phyloP scores from a whole-genome alignment of 495 filamentous ascomycete species.

The Penicillium odoratum region DNA sequence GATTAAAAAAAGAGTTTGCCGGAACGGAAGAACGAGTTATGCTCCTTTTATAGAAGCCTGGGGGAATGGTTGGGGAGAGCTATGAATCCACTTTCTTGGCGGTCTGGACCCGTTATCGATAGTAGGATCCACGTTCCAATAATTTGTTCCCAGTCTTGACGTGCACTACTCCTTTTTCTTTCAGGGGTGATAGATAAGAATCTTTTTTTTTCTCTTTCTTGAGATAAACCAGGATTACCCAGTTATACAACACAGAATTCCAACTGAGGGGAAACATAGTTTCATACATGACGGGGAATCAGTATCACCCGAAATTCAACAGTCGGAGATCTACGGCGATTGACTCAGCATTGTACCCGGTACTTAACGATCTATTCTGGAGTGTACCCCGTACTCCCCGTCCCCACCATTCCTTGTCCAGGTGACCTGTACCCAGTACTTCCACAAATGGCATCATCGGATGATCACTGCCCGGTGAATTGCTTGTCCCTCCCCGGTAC shows the following conservation, averaged over 20 bases:
- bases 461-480: slow-evolving; percentile 1
- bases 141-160: slow-evolving; percentile 14
- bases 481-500: neutral
- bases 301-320: neutral
- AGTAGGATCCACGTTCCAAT: slow-evolving; percentile 19
- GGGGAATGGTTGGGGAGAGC: slow-evolving; percentile 35
- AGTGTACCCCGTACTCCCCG: slow-evolving; percentile 28
- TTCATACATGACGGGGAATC: neutral
- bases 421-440: slow-evolving; percentile 20
- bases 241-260: neutral
- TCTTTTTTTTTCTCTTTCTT: neutral
- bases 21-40: slow-evolving; percentile 10
- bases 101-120: slow-evolving; percentile 30
- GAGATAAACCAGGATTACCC: neutral
- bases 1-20: neutral
- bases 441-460: slow-evolving; percentile 7
- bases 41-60: slow-evolving; percentile 18
- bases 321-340: slow-evolving; percentile 7
- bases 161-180: slow-evolving; percentile 10
- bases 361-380: slow-evolving; percentile 12
- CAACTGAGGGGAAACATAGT: neutral
- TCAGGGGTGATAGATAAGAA: neutral
- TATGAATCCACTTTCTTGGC: slow-evolving; percentile 31
- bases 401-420: slow-evolving; percentile 6
- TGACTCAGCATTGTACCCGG: slow-evolving; percentile 9